Percentiles rank a stretch among this genome's conserved stretches.
Evolutionary conservation across 2,329 filamentous ascomycete genomes (phyloP).

Genomic region (Diplodia mutila): DNA sequence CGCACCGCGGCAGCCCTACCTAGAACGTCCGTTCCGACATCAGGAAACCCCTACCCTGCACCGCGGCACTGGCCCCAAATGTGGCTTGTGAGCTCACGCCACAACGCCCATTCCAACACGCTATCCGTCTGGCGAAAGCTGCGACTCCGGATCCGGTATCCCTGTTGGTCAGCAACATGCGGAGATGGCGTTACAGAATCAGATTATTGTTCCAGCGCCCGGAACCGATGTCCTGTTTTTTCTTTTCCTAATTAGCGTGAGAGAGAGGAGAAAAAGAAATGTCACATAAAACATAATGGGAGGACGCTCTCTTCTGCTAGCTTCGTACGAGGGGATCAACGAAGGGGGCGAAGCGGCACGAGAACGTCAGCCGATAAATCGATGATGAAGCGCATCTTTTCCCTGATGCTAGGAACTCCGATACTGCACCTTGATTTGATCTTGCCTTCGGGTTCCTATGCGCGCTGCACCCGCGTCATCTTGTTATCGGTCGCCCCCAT

Average conservation of each 20-base stretch:
- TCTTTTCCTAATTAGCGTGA: background rate
- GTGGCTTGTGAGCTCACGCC: constrained; percentile 10
- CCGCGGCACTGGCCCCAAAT: background rate
- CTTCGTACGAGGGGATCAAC: constrained; percentile 1
- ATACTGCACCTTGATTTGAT: constrained; percentile 5
- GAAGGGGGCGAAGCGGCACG: background rate
- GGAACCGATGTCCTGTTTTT: background rate
- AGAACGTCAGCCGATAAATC: background rate
- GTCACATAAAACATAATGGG: background rate
- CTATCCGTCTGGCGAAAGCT: background rate
- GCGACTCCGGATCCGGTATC: constrained; percentile 5
- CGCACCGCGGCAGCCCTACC: constrained; percentile 15
- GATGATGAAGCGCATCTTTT: background rate
- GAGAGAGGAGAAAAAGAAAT: background rate
- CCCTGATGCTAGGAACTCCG: background rate
- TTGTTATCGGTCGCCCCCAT: background rate
- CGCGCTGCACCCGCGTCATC: background rate
- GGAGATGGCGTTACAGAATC: background rate
- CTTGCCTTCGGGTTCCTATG: background rate
- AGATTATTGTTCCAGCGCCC: background rate
- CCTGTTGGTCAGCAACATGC: background rate
- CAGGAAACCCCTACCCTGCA: background rate
- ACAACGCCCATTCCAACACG: background rate
- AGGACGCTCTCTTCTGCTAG: background rate
- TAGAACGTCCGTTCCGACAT: background rate